These are phyloP conservation scores for Malassezia brasiliensis DNA, from an alignment of 1,284 basidiomycete genomes.

Conservation along the genomic window DNA sequence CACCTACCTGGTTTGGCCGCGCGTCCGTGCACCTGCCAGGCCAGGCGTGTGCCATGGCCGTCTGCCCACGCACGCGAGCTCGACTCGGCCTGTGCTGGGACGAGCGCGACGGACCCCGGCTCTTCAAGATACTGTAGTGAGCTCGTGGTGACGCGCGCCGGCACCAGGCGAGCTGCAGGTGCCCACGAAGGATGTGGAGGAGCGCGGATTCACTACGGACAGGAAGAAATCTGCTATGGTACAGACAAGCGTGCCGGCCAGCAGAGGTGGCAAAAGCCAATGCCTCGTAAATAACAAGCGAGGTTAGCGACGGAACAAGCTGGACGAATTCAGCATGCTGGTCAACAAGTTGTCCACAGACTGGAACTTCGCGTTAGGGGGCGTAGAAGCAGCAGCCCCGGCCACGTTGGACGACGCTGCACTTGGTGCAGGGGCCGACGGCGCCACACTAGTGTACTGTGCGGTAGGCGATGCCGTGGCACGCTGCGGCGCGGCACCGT, in stretches of 20 bases:
- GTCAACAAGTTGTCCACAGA: conserved; percentile 14
- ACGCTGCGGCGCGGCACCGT: no score
- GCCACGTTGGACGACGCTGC: no score
- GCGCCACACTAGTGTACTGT: no score
- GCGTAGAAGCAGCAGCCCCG: no score
- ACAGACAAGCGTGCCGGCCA: no score
- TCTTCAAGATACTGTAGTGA: conserved; percentile 9
- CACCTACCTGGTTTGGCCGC: neutral
- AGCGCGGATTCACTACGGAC: neutral
- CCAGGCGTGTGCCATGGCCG: no score
- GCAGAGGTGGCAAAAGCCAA: neutral
- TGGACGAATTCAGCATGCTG: conserved; percentile 4
- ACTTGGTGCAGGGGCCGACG: no score
- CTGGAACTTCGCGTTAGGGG: neutral
- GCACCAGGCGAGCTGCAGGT: neutral
- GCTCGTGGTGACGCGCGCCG: conserved; percentile 2
- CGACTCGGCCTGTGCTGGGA: neutral
- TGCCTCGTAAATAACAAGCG: neutral
- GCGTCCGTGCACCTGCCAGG: no score
- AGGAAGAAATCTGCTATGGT: neutral
- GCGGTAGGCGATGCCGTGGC: no score
- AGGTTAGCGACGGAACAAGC: neutral
- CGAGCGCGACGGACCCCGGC: conserved; percentile 6
- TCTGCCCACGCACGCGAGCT: no score
- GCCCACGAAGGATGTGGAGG: neutral